Evolutionary conservation across 306 rosid species (phyloP).

Genomic region (Trifolium fragiferum): DNA sequence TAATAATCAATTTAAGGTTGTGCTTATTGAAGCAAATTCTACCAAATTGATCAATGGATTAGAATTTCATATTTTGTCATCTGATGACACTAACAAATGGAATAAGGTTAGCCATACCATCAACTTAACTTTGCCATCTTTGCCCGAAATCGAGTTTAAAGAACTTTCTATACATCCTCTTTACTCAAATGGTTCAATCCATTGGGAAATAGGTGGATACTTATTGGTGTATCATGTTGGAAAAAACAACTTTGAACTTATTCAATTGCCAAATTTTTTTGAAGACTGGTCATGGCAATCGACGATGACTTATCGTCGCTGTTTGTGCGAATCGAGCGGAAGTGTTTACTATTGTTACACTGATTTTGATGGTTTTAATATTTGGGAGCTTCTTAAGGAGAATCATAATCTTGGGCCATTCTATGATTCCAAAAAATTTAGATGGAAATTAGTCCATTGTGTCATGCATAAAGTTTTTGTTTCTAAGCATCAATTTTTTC

Average conservation of each 20-base stretch:
- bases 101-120: constrained; percentile 19
- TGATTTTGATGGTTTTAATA: constrained; percentile 48
- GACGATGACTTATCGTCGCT: constrained; percentile 41
- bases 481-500: neutral
- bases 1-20: constrained; percentile 39
- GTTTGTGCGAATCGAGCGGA: constrained; percentile 46
- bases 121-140: constrained; percentile 27
- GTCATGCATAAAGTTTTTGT: constrained; percentile 18
- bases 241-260: constrained; percentile 7
- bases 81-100: constrained; percentile 34
- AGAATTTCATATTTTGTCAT: constrained; percentile 43
- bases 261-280: constrained; percentile 41
- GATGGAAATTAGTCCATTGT: constrained; percentile 46
- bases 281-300: constrained; percentile 45
- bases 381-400: constrained; percentile 50
- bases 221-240: constrained; percentile 38
- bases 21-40: constrained; percentile 42
- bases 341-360: constrained; percentile 48
- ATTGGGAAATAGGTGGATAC: constrained; percentile 51
- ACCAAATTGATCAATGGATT: constrained; percentile 17
- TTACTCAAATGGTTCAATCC: constrained; percentile 45
- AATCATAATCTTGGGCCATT: neutral
- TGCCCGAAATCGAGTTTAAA: constrained; percentile 43
- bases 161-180: constrained; percentile 39
- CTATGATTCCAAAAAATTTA: constrained; percentile 35